Conservation (phyloP, 306 rosid species). For the Mimosa pudica region DNA sequence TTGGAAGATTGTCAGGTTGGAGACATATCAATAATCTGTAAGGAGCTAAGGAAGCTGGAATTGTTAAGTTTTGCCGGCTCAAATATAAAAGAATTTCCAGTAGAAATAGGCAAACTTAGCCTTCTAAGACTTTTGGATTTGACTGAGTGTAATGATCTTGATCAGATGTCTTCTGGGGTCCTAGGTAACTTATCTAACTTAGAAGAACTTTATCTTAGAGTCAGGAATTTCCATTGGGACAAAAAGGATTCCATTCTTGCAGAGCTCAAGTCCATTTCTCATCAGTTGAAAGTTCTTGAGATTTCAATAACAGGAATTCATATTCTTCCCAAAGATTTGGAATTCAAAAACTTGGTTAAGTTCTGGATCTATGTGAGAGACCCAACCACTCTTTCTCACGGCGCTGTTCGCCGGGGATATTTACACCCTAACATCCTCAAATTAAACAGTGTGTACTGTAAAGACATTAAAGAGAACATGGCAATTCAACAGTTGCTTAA, state of each 20-base stretch:
- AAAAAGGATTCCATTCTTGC: not conserved
- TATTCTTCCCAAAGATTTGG: not conserved
- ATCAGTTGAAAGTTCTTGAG: slow-evolving; percentile 32
- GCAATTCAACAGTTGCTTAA: slow-evolving; percentile 12
- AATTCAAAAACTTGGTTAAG: not conserved
- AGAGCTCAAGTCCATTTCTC: slow-evolving; percentile 30
- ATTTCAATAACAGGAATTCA: not conserved
- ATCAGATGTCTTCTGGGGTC: slow-evolving; percentile 20
- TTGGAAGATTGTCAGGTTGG: slow-evolving; percentile 32
- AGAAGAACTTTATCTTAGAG: slow-evolving; percentile 39
- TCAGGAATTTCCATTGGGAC: slow-evolving; percentile 18
- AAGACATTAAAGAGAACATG: not conserved
- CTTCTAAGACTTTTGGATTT: slow-evolving; percentile 33
- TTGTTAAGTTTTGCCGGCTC: slow-evolving; percentile 39
- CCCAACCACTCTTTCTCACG: slow-evolving; percentile 14
- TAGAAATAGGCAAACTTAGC: slow-evolving; percentile 31
- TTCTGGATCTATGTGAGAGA: slow-evolving; percentile 34
- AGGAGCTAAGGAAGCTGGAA: slow-evolving; percentile 24
- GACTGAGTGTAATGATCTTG: slow-evolving; percentile 30
- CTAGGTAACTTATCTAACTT: slow-evolving; percentile 24
- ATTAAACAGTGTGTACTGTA: not conserved
- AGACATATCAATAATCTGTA: slow-evolving; percentile 33
- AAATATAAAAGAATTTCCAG: slow-evolving; percentile 29
- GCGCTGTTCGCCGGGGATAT: slow-evolving; percentile 17
- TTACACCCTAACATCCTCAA: slow-evolving; percentile 25